Conservation (phyloP, 176 grass and related monocot species). For the Stipa capillata region DNA sequence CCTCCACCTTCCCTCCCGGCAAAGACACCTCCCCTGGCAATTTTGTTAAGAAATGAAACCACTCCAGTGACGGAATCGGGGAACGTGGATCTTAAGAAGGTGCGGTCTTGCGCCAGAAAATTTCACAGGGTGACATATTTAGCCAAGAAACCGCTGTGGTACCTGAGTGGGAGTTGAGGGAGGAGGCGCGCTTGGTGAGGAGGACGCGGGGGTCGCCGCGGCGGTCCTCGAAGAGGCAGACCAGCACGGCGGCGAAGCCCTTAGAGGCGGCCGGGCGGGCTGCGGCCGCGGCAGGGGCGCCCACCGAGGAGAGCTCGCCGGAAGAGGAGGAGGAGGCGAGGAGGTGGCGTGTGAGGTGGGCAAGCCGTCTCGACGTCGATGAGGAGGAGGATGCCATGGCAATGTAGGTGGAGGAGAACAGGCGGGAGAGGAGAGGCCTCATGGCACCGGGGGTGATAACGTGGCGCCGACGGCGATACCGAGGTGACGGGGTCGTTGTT, state of each 20-base stretch:
- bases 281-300: slow-evolving; percentile 29
- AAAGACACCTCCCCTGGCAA: slow-evolving; percentile 78
- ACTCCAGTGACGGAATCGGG: not conserved
- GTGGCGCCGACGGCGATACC: not conserved
- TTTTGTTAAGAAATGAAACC: slow-evolving; percentile 1
- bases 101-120: not conserved
- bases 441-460: slow-evolving; percentile 17
- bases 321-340: not conserved
- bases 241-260: slow-evolving; percentile 58
- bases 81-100: not conserved
- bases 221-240: slow-evolving; percentile 81
- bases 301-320: slow-evolving; percentile 36
- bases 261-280: slow-evolving; percentile 1
- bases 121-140: not conserved
- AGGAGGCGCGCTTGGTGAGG: slow-evolving; percentile 81
- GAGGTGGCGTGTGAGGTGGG: slow-evolving; percentile 32
- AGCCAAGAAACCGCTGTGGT: not conserved
- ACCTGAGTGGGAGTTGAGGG: slow-evolving; percentile 77
- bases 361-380: slow-evolving; percentile 22
- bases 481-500: not conserved
- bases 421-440: slow-evolving; percentile 27
- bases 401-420: slow-evolving; percentile 10
- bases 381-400: slow-evolving; percentile 18
- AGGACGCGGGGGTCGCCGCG: slow-evolving; percentile 56
- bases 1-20: slow-evolving; percentile 85